Evolutionary conservation across 805 yeast species (phyloP), one percentile per base, ranked within the genome.

Genomic region (Candida alai): DNA sequence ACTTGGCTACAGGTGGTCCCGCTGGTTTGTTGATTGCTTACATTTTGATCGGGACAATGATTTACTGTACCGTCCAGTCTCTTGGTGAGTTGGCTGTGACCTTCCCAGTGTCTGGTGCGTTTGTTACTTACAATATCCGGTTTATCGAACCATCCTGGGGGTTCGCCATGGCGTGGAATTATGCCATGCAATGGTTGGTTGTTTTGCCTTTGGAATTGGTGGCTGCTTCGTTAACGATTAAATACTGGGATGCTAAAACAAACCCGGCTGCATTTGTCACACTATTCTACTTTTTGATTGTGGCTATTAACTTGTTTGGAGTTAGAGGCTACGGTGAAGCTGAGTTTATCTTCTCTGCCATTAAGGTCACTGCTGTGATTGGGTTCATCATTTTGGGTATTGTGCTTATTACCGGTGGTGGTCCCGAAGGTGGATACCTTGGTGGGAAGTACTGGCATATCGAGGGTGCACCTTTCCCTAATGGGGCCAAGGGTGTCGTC

Each of bases 1-100:
- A 84, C 3, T 58, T 84, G 32, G 43, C 68, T 13, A 61, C 69
- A 20, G 83, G 86, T 55, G 90, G 90, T 21, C 89, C 90, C 11
- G 84, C 80, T 45, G 68, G 80, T 83, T 34, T 65, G 43, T 50
- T 79, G 32, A 74, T 79, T 37, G 80, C 77, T 32, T 79, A 78
- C 65, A 45, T 56, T 15, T 56, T 77, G 30, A 66, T 75, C 31
- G 83, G 84, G 47, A 50, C 72, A 13, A 68, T 80, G 73, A 71
- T 80, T 37, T 78, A 68, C 54, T 60, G 70, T 51, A 74, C 80
- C 48, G 77, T 78, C 39, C 49, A 47, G 28, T 74, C 41, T 73
- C 54, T 77, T 18, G 80, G 80, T 41, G 84, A 78, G 48, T 42
- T 78, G 39, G 76, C 80, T 21, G 74, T 77, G 28, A 65, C 77